phyloP scores from a whole-genome alignment of 169 alveolate species.

The Plasmodium fragile region DNA sequence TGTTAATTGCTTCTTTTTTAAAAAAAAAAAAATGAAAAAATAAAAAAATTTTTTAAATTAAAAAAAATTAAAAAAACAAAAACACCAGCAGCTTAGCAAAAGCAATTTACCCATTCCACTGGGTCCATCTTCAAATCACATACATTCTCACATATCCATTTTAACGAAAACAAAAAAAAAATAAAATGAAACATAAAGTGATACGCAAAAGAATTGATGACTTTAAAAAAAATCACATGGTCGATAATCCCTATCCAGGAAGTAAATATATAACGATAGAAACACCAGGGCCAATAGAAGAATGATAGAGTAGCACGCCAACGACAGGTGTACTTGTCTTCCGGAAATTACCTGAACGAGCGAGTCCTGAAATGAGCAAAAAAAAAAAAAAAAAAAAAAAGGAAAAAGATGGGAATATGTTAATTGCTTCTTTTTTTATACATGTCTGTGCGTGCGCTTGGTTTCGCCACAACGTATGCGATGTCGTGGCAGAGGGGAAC shows the following conservation, averaged over 20 bases:
- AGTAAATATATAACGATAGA: slow-evolving; percentile 13
- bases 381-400: background rate
- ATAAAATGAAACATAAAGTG: background rate
- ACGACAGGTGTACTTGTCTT: slow-evolving; percentile 14
- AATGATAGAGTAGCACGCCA: slow-evolving; percentile 29
- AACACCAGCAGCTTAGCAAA: background rate
- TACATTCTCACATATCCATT: background rate
- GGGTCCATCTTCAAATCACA: background rate
- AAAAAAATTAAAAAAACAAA: background rate
- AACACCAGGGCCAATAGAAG: background rate
- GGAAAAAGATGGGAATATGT: background rate
- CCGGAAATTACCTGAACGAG: slow-evolving; percentile 44
- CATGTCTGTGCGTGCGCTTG: background rate
- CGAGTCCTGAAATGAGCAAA: slow-evolving; percentile 58
- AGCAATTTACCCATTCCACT: background rate
- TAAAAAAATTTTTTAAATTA: too few relatives aligned
- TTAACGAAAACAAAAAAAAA: background rate
- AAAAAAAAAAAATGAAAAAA: too few relatives aligned
- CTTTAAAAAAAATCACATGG: slow-evolving; percentile 64
- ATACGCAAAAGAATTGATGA: background rate
- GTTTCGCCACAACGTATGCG: background rate
- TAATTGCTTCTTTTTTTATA: background rate
- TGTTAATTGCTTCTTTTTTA: background rate
- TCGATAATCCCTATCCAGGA: slow-evolving; percentile 50
- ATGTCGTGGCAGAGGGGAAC: background rate